Evolutionary conservation across 164 flowering plant genomes (phyloP).

Genomic region (Malania oleifera): DNA sequence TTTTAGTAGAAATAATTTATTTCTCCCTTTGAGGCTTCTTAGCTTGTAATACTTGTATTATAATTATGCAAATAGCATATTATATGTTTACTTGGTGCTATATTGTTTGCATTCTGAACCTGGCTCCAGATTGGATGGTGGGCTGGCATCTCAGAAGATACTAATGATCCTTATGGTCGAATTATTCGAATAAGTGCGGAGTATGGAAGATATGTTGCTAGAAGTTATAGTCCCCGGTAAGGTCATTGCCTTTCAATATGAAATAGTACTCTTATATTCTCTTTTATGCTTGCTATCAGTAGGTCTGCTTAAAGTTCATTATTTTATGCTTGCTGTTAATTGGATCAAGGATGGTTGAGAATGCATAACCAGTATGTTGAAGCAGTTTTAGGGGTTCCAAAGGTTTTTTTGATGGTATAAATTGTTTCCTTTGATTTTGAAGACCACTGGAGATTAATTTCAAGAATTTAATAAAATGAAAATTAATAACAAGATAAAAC

Average conservation of each 20-base stretch:
- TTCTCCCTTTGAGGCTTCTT: background rate
- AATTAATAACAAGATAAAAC: too few species aligned
- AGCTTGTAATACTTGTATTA: background rate
- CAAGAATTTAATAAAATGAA: too few species aligned
- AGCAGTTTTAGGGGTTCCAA: too few species aligned
- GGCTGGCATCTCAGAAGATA: constrained; percentile 77
- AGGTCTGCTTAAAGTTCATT: too few species aligned
- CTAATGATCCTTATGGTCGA: constrained; percentile 69
- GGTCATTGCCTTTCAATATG: constrained; percentile 5
- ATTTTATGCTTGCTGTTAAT: too few species aligned
- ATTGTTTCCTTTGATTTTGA: too few species aligned
- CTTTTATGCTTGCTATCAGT: background rate
- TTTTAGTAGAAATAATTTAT: too few species aligned
- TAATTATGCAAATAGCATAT: background rate
- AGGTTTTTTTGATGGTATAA: too few species aligned
- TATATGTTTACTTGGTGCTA: background rate
- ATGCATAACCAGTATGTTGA: too few species aligned
- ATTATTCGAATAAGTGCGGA: constrained; percentile 85
- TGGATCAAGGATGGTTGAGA: too few species aligned
- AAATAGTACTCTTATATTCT: background rate
- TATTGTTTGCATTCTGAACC: background rate
- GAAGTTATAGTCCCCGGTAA: constrained; percentile 88
- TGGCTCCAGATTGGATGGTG: constrained; percentile 91
- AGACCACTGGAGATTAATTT: too few species aligned
- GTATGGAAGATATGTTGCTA: constrained; percentile 94